phyloP scores from a whole-genome alignment of 2,329 filamentous ascomycete species.

The Lasiodiplodia sp. region DNA sequence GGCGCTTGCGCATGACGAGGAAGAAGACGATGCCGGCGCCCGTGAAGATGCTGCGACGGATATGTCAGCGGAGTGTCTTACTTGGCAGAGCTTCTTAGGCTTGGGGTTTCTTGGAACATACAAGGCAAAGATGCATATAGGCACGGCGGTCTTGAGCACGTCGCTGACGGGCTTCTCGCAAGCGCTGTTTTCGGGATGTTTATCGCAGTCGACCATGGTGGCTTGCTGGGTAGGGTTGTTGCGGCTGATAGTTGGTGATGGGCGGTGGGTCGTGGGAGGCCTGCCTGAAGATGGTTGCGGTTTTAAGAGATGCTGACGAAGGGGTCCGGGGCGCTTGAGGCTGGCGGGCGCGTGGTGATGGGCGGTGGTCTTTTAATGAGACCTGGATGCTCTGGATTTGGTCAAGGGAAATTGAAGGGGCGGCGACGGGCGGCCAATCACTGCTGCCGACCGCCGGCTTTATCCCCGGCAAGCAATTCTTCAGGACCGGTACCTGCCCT shows the following conservation, averaged over 20 bases:
- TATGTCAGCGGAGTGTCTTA: neutral
- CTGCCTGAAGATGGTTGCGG: conserved; percentile 17
- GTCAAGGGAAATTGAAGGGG: conserved; percentile 19
- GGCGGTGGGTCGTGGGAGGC: conserved; percentile 19
- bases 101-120: neutral
- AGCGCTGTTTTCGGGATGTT: neutral
- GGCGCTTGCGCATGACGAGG: conserved; percentile 14
- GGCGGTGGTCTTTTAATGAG: conserved; percentile 11
- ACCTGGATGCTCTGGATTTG: neutral
- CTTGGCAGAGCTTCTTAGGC: neutral
- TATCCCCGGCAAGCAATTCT: conserved; percentile 2
- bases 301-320: neutral
- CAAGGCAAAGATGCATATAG: conserved; percentile 3
- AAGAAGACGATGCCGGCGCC: conserved; percentile 17
- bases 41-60: conserved; percentile 6
- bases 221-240: neutral
- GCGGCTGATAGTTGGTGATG: neutral
- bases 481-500: neutral
- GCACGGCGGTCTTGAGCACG: conserved; percentile 10
- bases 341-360: neutral
- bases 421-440: conserved; percentile 17
- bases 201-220: conserved; percentile 23
- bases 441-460: neutral
- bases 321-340: neutral
- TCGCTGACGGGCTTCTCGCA: conserved; percentile 25